Evolutionary conservation across 805 yeast species (phyloP), one percentile per base, ranked within the genome.

Genomic region (Candida nitratophila): DNA sequence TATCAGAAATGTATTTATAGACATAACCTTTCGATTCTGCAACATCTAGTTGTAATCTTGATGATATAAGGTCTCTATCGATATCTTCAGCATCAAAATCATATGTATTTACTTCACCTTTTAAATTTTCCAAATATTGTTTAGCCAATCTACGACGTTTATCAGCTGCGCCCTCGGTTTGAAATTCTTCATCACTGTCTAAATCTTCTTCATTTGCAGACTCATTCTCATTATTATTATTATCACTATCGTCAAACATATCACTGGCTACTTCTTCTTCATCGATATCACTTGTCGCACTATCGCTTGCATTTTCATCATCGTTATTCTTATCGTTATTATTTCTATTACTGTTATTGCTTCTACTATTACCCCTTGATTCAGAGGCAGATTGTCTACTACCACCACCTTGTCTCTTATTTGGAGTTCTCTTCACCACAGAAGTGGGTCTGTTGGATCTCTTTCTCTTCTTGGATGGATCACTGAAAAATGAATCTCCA

Each of bases 101-200:
- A 44, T 69, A 76, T 10, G 61, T 56, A 15, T 55, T 56, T 17
- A 72, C 74, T 48, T 83, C 87, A 3, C 69, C 65, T 59, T 85
- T 79, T 56, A 93, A 66, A 56, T 84, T 85, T 39, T 83, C 89
- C 49, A 93, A 69, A 63, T 93, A 93, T 63, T 90, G 93, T 63
- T 89, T 89, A 16, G 98, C 98, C 47, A 93, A 72, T 57, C 98
- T 73, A 65, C 99, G 78, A 64, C 99, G 79, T 64, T 87, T 89
- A 57, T 93, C 99, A 0, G 96, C 95, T 9, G 90, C 95, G 40
- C 79, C 77, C 63, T 91, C 98, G 16, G 71, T 73, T 15, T 69
- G 78, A 50, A 80, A 78, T 52, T 83, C 95, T 51, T 82, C 93
- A 29, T 83, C 91, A 14, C 84, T 79, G 15, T 75, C 77, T 20